A percentile compares a stretch with the other conserved stretches of the same genome.
These are phyloP conservation scores for Metschnikowia colocasiae DNA, from an alignment of 805 yeast species.

Conservation along the genomic window DNA sequence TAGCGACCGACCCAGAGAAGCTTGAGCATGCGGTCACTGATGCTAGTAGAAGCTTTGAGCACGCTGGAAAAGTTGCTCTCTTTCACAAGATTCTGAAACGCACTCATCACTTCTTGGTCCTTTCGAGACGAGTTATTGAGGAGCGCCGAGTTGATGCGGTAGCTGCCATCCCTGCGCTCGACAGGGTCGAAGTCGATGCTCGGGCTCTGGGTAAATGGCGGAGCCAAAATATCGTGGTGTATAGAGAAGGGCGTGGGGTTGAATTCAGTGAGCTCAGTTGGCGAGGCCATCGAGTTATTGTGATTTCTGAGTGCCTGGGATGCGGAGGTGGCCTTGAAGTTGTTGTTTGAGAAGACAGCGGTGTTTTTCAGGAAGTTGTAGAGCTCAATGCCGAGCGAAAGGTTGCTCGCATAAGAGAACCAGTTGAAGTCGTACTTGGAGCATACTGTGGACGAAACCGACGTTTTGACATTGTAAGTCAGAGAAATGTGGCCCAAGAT, in stretches of 20 bases:
- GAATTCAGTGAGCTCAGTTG: not conserved
- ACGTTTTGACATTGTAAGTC: conserved; percentile 80
- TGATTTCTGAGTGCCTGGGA: not conserved
- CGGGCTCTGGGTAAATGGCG: not conserved
- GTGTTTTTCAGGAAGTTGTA: conserved; percentile 48
- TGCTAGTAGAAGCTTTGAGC: conserved; percentile 66
- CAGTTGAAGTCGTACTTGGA: conserved; percentile 86
- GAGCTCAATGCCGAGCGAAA: conserved; percentile 81
- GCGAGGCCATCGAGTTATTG: not conserved
- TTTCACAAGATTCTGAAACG: conserved; percentile 48
- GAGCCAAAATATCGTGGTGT: conserved; percentile 16
- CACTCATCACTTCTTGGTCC: conserved; percentile 38
- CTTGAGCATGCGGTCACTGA: conserved; percentile 57
- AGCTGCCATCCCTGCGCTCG: conserved; percentile 19
- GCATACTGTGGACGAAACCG: conserved; percentile 68
- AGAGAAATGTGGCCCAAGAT: conserved; percentile 84
- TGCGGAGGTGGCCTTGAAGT: not conserved
- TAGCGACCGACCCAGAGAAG: conserved; percentile 86
- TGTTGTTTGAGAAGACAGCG: conserved; percentile 1
- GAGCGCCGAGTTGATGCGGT: conserved; percentile 26
- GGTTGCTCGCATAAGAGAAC: conserved; percentile 84
- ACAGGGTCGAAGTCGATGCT: conserved; percentile 5
- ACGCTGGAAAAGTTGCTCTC: conserved; percentile 64
- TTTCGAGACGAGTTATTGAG: conserved; percentile 10
- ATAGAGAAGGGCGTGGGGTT: conserved; percentile 6